Conservation (phyloP, 441 rosid species). For the Manihot esculenta region DNA sequence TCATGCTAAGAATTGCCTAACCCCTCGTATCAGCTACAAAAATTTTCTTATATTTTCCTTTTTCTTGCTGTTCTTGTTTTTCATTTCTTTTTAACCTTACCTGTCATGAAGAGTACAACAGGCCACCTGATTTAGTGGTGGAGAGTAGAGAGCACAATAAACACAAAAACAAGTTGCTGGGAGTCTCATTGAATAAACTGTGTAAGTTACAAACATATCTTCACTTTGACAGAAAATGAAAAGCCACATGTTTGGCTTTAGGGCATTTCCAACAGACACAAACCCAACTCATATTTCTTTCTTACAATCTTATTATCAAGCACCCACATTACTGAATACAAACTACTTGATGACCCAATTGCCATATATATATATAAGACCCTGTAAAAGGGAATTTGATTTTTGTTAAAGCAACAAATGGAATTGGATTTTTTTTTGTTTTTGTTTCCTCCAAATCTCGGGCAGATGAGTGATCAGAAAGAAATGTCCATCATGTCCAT, state of each 20-base stretch:
- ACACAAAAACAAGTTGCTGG: no score
- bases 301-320: slow-evolving; percentile 9
- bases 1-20: no score
- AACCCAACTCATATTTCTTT: neutral
- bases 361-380: neutral
- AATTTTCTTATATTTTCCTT: no score
- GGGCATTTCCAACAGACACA: neutral
- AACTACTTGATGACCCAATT: neutral
- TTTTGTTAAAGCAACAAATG: neutral
- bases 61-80: no score
- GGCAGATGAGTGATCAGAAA: slow-evolving; percentile 34
- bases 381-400: neutral
- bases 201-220: neutral
- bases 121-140: no score
- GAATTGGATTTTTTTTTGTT: neutral
- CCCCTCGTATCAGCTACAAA: no score
- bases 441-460: neutral
- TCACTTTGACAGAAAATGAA: neutral
- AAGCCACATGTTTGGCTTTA: slow-evolving; percentile 12
- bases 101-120: no score
- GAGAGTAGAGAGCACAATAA: no score
- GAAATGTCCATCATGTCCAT: slow-evolving; percentile 61
- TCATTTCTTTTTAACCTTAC: no score
- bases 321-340: neutral
- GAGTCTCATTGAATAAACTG: neutral